phyloP scores from a whole-genome alignment of 2,329 filamentous ascomycete species.

The Cladobotryum mycophilum region DNA sequence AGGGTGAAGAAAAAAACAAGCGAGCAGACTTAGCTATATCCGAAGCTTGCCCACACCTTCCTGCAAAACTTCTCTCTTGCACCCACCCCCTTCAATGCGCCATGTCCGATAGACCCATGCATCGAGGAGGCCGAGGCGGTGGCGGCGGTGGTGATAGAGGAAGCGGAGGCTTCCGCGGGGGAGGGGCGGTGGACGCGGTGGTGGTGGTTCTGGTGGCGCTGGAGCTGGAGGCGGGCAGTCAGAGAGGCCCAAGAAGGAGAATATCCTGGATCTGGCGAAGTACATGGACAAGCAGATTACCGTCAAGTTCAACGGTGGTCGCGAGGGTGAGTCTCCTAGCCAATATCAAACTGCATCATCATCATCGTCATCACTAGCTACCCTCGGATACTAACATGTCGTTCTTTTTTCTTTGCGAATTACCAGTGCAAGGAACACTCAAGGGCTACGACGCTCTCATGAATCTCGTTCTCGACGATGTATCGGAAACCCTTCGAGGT shows the following conservation, averaged over 20 bases:
- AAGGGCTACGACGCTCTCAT: slow-evolving; percentile 97
- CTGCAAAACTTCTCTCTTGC: neutral
- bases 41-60: too few relatives aligned
- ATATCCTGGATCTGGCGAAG: slow-evolving; percentile 89
- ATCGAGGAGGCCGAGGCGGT: slow-evolving; percentile 41
- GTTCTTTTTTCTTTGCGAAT: neutral
- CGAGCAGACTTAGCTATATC: too few relatives aligned
- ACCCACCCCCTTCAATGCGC: slow-evolving; percentile 19
- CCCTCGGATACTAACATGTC: slow-evolving; percentile 7
- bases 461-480: slow-evolving; percentile 95
- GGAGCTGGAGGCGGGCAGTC: slow-evolving; percentile 43
- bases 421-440: slow-evolving; percentile 72
- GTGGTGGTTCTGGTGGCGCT: slow-evolving; percentile 20
- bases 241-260: slow-evolving; percentile 94
- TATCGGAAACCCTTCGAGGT: slow-evolving; percentile 86
- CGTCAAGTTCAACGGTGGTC: slow-evolving; percentile 93
- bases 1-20: too few relatives aligned
- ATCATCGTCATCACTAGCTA: too few relatives aligned
- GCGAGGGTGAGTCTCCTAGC: slow-evolving; percentile 61
- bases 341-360: too few relatives aligned
- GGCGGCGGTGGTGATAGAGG: slow-evolving; percentile 35
- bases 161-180: slow-evolving; percentile 42
- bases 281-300: slow-evolving; percentile 96
- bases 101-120: slow-evolving; percentile 47
- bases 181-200: slow-evolving; percentile 37